phyloP scores from a whole-genome alignment of 1,139 yeast genomes.

The Spencermartinsiella ligniputridi region DNA sequence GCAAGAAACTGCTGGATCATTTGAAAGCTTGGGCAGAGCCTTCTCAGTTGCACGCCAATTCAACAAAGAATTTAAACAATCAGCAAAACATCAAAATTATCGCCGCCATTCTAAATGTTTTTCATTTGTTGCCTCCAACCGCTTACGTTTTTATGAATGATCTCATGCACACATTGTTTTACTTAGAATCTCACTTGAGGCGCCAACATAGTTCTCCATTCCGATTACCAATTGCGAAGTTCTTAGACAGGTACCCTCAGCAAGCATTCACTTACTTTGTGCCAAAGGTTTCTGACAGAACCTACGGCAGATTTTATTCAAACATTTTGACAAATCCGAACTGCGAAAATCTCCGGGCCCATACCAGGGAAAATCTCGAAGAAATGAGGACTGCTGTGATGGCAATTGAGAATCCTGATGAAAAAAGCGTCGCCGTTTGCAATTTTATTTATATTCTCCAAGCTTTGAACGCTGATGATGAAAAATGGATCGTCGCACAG shows the following conservation, averaged over 20 bases:
- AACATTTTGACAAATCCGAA: conserved; percentile 57
- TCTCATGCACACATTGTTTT: conserved; percentile 67
- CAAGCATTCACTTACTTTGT: conserved; percentile 71
- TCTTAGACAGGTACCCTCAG: conserved; percentile 74
- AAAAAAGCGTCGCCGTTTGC: conserved; percentile 60
- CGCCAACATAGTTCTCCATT: conserved; percentile 88
- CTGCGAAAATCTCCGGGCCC: conserved; percentile 53
- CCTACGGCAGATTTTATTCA: conserved; percentile 60
- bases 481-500: conserved; percentile 59
- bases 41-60: conserved; percentile 61
- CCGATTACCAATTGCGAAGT: conserved; percentile 85
- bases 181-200: conserved; percentile 76
- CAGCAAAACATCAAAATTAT: conserved; percentile 82
- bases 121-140: conserved; percentile 85
- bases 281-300: conserved; percentile 61
- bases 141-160: conserved; percentile 92
- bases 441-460: conserved; percentile 64
- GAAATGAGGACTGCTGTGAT: conserved; percentile 35
- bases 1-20: conserved; percentile 87
- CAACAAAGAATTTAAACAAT: conserved; percentile 70
- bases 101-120: conserved; percentile 85
- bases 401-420: conserved; percentile 48
- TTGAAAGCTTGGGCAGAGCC: conserved; percentile 96
- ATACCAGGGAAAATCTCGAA: conserved; percentile 50
- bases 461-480: conserved; percentile 50